phyloP scores from a whole-genome alignment of 2,329 filamentous ascomycete genomes.

The Clathrospora elynae region DNA sequence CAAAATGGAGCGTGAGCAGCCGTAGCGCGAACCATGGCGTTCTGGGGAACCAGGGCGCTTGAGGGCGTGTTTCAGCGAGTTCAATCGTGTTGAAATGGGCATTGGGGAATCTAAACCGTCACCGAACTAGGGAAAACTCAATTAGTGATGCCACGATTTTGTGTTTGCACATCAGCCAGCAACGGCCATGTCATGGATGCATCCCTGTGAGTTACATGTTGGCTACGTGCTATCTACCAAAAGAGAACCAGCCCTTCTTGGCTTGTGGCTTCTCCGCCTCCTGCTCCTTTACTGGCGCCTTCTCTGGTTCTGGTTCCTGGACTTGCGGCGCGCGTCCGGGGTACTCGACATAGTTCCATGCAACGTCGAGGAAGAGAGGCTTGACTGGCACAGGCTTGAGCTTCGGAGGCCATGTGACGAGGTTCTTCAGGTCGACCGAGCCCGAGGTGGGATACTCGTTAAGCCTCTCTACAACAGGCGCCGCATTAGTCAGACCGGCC shows the following conservation, averaged over 20 bases:
- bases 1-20: slow-evolving; percentile 15
- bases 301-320: slow-evolving; percentile 37
- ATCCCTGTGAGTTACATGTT: slow-evolving; percentile 3
- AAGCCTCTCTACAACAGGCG: slow-evolving; percentile 75
- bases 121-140: background rate
- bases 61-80: slow-evolving; percentile 11
- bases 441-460: slow-evolving; percentile 73
- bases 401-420: slow-evolving; percentile 86
- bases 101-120: background rate
- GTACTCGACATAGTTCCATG: slow-evolving; percentile 97
- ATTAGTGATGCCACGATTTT: slow-evolving; percentile 1
- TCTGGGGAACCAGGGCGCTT: slow-evolving; percentile 7
- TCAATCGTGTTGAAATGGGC: background rate
- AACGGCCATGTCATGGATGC: slow-evolving; percentile 8
- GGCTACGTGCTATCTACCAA: slow-evolving; percentile 49
- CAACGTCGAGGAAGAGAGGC: slow-evolving; percentile 92
- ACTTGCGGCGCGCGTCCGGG: slow-evolving; percentile 62
- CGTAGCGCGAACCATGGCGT: slow-evolving; percentile 18
- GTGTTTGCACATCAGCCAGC: slow-evolving; percentile 10
- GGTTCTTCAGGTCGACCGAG: slow-evolving; percentile 71
- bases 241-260: slow-evolving; percentile 59
- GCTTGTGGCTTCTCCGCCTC: slow-evolving; percentile 47
- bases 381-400: slow-evolving; percentile 86
- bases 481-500: slow-evolving; percentile 51
- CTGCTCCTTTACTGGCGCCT: slow-evolving; percentile 31